Conservation (phyloP, 352 stramenopile genomes). For the Pythium aphanidermatum region DNA sequence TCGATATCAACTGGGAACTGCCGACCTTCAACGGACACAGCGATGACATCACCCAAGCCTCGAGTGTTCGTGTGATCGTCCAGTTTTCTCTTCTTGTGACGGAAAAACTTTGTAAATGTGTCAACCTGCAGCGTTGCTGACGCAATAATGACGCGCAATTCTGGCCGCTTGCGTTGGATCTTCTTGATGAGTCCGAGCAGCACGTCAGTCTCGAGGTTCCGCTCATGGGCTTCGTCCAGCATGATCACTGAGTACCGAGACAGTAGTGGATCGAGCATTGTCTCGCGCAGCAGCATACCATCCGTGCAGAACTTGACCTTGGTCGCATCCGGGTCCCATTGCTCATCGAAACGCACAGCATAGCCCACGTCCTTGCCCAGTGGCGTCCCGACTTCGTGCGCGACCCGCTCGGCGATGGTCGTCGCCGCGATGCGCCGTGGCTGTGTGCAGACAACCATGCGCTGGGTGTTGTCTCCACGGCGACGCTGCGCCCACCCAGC, state of each 20-base stretch:
- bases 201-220: conserved; percentile 91
- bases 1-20: conserved; percentile 91
- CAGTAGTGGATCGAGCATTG: conserved; percentile 73
- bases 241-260: conserved; percentile 79
- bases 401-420: conserved; percentile 96
- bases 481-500: conserved; percentile 70
- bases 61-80: not conserved
- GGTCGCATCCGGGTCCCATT: conserved; percentile 82
- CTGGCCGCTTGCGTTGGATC: conserved; percentile 83
- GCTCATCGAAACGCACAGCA: conserved; percentile 98
- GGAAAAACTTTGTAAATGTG: conserved; percentile 90
- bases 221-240: conserved; percentile 94
- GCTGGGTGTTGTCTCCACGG: conserved; percentile 2
- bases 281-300: conserved; percentile 97
- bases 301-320: conserved; percentile 99
- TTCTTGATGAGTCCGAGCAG: conserved; percentile 96
- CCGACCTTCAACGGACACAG: conserved; percentile 76
- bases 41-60: conserved; percentile 41
- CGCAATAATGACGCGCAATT: conserved; percentile 86
- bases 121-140: conserved; percentile 80
- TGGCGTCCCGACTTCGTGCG: conserved; percentile 94
- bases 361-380: conserved; percentile 95
- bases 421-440: conserved; percentile 96
- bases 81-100: conserved; percentile 35
- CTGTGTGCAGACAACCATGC: conserved; percentile 89